Evolutionary conservation across 352 stramenopile species (phyloP).

Genomic region (Phytophthora quininea): DNA sequence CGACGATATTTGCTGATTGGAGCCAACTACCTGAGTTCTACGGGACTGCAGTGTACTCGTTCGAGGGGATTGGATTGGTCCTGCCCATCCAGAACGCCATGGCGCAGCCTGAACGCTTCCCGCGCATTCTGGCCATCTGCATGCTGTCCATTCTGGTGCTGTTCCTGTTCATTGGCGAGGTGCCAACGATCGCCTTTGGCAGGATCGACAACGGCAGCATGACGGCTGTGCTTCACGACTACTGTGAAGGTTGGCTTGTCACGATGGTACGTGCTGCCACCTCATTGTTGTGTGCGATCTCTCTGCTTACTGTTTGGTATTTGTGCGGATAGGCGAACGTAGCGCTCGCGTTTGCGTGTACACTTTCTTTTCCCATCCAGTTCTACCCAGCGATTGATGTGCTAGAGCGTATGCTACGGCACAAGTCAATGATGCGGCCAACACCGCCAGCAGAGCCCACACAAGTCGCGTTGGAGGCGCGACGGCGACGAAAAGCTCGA

Average conservation of each 20-base stretch:
- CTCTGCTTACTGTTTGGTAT: slow-evolving; percentile 2
- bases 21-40: slow-evolving; percentile 71
- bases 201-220: slow-evolving; percentile 79
- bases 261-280: slow-evolving; percentile 40
- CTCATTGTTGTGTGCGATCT: background rate
- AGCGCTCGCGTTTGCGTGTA: slow-evolving; percentile 71
- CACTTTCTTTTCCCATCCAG: slow-evolving; percentile 83
- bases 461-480: slow-evolving; percentile 22
- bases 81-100: slow-evolving; percentile 85
- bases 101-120: slow-evolving; percentile 59
- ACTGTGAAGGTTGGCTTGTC: slow-evolving; percentile 73
- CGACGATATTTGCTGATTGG: slow-evolving; percentile 37
- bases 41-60: slow-evolving; percentile 82
- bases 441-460: slow-evolving; percentile 33
- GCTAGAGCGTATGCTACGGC: slow-evolving; percentile 63
- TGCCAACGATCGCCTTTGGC: slow-evolving; percentile 74
- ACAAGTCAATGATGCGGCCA: slow-evolving; percentile 50
- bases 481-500: slow-evolving; percentile 34
- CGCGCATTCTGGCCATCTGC: slow-evolving; percentile 52
- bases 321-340: slow-evolving; percentile 55
- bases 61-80: slow-evolving; percentile 81
- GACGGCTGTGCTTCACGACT: slow-evolving; percentile 76
- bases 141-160: slow-evolving; percentile 79
- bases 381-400: slow-evolving; percentile 82
- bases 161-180: slow-evolving; percentile 75